These are phyloP conservation scores for Leccinum huronense DNA, from an alignment of 1,284 basidiomycete species.

Conservation along the genomic window DNA sequence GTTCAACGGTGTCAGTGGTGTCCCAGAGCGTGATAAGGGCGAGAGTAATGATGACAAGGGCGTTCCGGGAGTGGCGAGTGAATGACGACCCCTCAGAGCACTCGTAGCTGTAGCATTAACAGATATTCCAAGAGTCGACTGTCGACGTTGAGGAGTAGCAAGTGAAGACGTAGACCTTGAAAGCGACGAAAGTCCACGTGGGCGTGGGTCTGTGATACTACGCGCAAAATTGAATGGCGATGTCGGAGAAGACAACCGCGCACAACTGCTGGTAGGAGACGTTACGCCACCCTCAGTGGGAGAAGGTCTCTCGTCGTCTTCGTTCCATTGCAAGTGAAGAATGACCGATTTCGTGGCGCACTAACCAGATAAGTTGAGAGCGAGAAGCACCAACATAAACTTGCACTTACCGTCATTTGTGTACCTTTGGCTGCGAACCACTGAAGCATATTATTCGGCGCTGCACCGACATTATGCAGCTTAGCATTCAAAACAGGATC, in stretches of 20 bases:
- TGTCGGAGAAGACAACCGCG: constrained; percentile 30
- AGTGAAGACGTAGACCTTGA: constrained; percentile 50
- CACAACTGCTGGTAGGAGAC: constrained; percentile 24
- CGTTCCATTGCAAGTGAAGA: constrained; percentile 85
- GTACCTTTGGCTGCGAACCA: constrained; percentile 91
- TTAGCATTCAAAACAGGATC: constrained; percentile 65
- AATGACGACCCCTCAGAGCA: constrained; percentile 23
- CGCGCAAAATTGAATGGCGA: constrained; percentile 25
- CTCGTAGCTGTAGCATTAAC: constrained; percentile 11
- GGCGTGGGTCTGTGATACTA: constrained; percentile 30
- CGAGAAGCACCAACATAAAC: neutral
- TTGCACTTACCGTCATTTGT: constrained; percentile 75
- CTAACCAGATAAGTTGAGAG: constrained; percentile 37
- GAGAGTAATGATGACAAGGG: constrained; percentile 42
- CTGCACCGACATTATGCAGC: constrained; percentile 71
- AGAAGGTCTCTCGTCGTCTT: constrained; percentile 44
- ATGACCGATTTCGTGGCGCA: constrained; percentile 88
- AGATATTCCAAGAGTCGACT: constrained; percentile 41
- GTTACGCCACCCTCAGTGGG: constrained; percentile 18
- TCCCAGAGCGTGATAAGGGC: constrained; percentile 41
- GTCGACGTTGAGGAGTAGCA: constrained; percentile 43
- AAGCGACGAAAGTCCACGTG: constrained; percentile 45
- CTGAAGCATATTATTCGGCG: constrained; percentile 83
- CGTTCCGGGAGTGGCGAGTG: constrained; percentile 43
- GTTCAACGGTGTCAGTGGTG: constrained; percentile 37